Evolutionary conservation across 2,329 filamentous ascomycete genomes (phyloP), one percentile per base, ranked within the genome.

Genomic region (Trichoderma simmonsii): DNA sequence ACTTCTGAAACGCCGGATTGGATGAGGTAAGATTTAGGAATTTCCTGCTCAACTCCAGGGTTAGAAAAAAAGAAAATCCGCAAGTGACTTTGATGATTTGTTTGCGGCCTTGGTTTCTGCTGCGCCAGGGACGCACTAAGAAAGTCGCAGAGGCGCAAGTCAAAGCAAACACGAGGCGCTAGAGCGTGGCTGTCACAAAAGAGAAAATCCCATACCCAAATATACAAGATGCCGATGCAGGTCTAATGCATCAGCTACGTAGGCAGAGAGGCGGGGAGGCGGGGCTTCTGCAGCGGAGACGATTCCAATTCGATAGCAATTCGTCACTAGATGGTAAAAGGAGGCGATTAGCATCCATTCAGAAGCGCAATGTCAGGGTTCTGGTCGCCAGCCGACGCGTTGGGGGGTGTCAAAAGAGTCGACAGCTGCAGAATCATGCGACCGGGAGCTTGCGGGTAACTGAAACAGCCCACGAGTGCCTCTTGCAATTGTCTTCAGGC

Each of bases 191-290:
- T 3, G 34, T 14, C n/a, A 36, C 48, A 51, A 48, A 59, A 14
- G 9, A 30, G 24, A 48, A 34, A 24, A 51, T 34, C 18, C 4
- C 51, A 60, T 62, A 60, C 71, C 71, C 71, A 69, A 43, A 26
- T n/a, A 26, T n/a, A 36, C 66, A 51, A 60, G 30, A 61, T 72
- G 66, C 67, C 36, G 54, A 70, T 59, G 66, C 60, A 63, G 36
- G 66, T 64, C 66, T 70, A 65, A 64, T 72, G 71, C 60, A 70
- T 26, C 71, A 62, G 43, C 60, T 65, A 72, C 66, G 71, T 70
- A 63, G 66, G 34, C 61, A 66, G 34, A 56, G 59, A 61, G 51
- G 71, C 64, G 71, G 63, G 71, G 64, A 69, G 64, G 61, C 51
- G 60, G 71, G 71, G 43, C 54, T 66, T 61, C 51, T 70, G 66